These are phyloP conservation scores for Clonostachys solani DNA, from an alignment of 2,329 filamentous ascomycete species.

Conservation along the genomic window DNA sequence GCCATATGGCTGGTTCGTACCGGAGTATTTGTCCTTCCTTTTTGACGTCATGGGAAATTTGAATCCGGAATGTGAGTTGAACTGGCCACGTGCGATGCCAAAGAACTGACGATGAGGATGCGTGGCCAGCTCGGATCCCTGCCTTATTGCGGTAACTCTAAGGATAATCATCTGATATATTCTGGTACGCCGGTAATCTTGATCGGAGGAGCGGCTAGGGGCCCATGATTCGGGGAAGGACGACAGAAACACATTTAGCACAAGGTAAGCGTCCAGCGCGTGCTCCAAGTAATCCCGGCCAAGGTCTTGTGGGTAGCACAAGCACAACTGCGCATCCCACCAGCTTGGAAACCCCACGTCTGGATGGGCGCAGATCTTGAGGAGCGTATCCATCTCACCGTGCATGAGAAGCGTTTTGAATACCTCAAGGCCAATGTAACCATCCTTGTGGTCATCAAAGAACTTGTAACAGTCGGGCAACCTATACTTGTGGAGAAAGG, in stretches of 20 bases:
- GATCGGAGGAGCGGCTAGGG: neutral
- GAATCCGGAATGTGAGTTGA: neutral
- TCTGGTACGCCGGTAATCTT: constrained; percentile 8
- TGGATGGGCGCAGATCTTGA: constrained; percentile 9
- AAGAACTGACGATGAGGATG: constrained; percentile 11
- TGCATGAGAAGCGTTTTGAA: constrained; percentile 14
- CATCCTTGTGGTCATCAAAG: constrained; percentile 3
- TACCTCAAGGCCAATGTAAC: constrained; percentile 12
- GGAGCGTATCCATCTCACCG: constrained; percentile 13
- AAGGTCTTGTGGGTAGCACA: neutral
- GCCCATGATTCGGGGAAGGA: constrained; percentile 7
- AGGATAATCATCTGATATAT: constrained; percentile 9
- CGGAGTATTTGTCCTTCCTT: neutral
- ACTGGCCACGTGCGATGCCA: constrained; percentile 8
- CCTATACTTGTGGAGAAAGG: constrained; percentile 7
- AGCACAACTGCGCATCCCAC: constrained; percentile 3
- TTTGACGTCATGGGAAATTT: neutral
- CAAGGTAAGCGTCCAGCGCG: constrained; percentile 11
- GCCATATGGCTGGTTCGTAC: constrained; percentile 1
- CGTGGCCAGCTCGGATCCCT: constrained; percentile 3
- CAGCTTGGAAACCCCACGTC: constrained; percentile 5
- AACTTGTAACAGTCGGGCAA: constrained; percentile 8
- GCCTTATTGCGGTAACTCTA: neutral
- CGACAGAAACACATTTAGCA: constrained; percentile 10
- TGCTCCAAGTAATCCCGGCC: constrained; percentile 10